Conservation (phyloP, 345 rosid genomes). For the Reutealis trisperma region DNA sequence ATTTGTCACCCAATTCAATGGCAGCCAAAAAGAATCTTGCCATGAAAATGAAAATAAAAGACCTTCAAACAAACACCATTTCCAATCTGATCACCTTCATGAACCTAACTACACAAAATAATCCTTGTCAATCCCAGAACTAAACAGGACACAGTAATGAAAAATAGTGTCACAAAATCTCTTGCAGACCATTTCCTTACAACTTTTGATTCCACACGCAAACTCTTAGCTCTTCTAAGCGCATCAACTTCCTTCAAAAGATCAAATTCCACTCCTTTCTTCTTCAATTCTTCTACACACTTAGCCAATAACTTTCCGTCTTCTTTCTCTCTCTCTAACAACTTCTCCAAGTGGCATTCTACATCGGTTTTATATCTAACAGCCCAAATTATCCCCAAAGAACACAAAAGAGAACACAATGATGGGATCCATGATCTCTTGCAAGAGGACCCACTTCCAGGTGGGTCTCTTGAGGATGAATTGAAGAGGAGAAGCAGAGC, state of each 20-base stretch:
- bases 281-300: conserved; percentile 92
- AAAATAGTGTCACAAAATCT: conserved; percentile 74
- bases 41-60: not conserved
- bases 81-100: too few relatives aligned
- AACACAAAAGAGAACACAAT: conserved; percentile 62
- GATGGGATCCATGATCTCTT: conserved; percentile 85
- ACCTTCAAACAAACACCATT: not conserved
- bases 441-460: conserved; percentile 29
- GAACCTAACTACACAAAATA: conserved; percentile 57
- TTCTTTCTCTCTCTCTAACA: conserved; percentile 84
- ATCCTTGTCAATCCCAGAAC: conserved; percentile 77
- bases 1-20: not conserved
- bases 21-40: conserved; percentile 1
- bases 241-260: conserved; percentile 93
- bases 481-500: conserved; percentile 77
- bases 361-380: conserved; percentile 77
- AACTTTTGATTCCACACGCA: conserved; percentile 63
- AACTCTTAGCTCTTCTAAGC: conserved; percentile 86
- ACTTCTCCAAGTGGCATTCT: conserved; percentile 73
- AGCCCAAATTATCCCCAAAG: conserved; percentile 82
- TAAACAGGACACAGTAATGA: conserved; percentile 71
- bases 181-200: conserved; percentile 85
- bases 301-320: conserved; percentile 72
- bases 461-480: conserved; percentile 39
- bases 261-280: conserved; percentile 88